Evolutionary conservation across 164 flowering plant species (phyloP), one percentile per base, ranked within the genome.

Genomic region (Stephania cephalantha): DNA sequence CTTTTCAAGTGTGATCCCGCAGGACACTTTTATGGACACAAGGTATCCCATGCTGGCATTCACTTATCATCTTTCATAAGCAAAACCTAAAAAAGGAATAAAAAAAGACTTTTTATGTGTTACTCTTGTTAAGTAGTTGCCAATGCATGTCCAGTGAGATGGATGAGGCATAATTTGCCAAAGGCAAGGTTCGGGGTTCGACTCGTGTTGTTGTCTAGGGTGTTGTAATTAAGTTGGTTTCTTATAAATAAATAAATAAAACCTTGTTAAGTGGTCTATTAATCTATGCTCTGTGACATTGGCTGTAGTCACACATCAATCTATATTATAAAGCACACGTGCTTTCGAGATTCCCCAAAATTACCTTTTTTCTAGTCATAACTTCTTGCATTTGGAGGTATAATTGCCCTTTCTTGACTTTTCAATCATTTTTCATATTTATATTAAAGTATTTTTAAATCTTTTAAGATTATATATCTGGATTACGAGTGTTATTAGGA

Each of bases 1-100:
- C 97, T 95, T 25, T 95, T 85, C 87, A 95, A 95, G 74, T 95
- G 99, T 83, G 99, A 95, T 72, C 99, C 99, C 78, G 98, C 99
- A 73, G 99, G 99, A 65, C 97, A 93, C 80, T 95, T 90, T 79
- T 95, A 82, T 74, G 99, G 99, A 65, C 98, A 95, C 79, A 95
- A 91, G 98, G 99, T 93, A 86, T 69, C 6, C 75, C 46, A 15
- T 63, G 42, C 42, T 53, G 3, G 6, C 18, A 44, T 45, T 70
- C 22, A 70, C 66, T n/a, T 61, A 61, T 61, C 20, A 15, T 61
- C 9, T 61, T 15, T 25, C 66, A 15, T 61, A 61, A 61, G 9
- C 20, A n/a, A 20, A 61, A 61, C 17, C 64, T 58, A 58, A 58
- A 58, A 15, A 61, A 61, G 7, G 9, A 58, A 1, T 5, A 58